A percentile compares a stretch with the other conserved stretches of the same genome.
These are phyloP conservation scores for Trypanosoma cruzi DNA, from an alignment of 208 protist species.

Conservation along the genomic window DNA sequence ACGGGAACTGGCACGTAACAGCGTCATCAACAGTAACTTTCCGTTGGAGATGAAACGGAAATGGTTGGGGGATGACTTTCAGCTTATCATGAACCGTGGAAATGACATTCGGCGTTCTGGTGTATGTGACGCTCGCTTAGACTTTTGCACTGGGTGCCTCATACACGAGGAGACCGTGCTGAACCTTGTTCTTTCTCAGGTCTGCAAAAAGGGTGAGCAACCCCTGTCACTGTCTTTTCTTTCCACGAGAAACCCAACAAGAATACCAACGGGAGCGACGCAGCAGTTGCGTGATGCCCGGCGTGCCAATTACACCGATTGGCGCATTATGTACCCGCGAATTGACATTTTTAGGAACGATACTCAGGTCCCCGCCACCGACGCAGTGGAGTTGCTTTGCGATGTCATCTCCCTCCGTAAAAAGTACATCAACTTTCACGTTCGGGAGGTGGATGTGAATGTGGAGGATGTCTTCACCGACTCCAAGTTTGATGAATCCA, in stretches of 20 bases:
- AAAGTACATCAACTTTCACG: slow-evolving; percentile 65
- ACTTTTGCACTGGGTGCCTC: slow-evolving; percentile 81
- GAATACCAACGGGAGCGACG: slow-evolving; percentile 42
- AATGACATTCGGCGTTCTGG: slow-evolving; percentile 70
- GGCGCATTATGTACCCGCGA: slow-evolving; percentile 80
- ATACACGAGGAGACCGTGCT: slow-evolving; percentile 82
- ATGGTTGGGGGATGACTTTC: slow-evolving; percentile 79
- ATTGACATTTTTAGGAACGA: slow-evolving; percentile 61
- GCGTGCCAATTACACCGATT: slow-evolving; percentile 74
- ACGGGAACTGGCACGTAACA: slow-evolving; percentile 90
- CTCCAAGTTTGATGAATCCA: slow-evolving; percentile 78
- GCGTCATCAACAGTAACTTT: slow-evolving; percentile 90
- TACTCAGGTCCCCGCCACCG: slow-evolving; percentile 18
- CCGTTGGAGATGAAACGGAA: slow-evolving; percentile 24
- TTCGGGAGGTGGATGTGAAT: slow-evolving; percentile 48
- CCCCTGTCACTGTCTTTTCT: slow-evolving; percentile 16
- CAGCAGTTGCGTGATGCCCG: slow-evolving; percentile 48
- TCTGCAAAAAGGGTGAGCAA: slow-evolving; percentile 45
- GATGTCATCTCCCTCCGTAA: slow-evolving; percentile 68
- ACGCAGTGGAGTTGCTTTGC: slow-evolving; percentile 64
- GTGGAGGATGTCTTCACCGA: slow-evolving; percentile 90
- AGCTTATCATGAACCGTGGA: slow-evolving; percentile 31
- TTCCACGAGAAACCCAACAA: slow-evolving; percentile 11
- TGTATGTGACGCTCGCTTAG: slow-evolving; percentile 82
- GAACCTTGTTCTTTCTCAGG: slow-evolving; percentile 66